These are phyloP conservation scores for Rhododendron molle DNA, from an alignment of 148 eudicot genomes.

Conservation along the genomic window DNA sequence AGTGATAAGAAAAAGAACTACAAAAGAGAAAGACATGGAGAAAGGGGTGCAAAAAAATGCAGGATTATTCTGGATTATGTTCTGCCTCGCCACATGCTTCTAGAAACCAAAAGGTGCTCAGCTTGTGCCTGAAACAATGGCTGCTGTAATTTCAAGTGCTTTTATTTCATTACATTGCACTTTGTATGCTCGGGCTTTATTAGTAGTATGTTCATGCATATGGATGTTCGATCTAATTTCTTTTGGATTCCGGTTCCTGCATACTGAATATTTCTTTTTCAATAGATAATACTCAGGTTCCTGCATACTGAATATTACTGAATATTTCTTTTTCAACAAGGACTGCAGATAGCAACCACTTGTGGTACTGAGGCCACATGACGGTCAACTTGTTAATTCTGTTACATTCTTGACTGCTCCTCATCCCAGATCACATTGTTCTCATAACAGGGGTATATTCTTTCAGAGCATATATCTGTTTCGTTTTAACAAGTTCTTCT, in stretches of 20 bases:
- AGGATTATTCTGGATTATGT: no score
- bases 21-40: no score
- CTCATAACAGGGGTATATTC: conserved; percentile 80
- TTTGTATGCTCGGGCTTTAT: neutral
- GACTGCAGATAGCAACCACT: conserved; percentile 75
- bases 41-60: no score
- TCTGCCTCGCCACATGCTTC: no score
- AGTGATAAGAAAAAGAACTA: no score
- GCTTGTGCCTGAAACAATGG: no score
- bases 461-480: neutral
- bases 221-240: conserved; percentile 1
- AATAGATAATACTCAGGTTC: conserved; percentile 16
- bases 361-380: conserved; percentile 80
- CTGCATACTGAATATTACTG: neutral
- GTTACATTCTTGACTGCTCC: conserved; percentile 82
- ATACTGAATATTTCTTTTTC: neutral
- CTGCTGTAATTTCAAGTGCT: neutral
- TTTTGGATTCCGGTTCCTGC: neutral
- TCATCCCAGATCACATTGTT: conserved; percentile 78
- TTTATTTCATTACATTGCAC: neutral
- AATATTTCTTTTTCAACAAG: conserved; percentile 30
- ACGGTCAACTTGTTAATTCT: conserved; percentile 87
- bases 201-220: neutral
- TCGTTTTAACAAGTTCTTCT: neutral
- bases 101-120: no score